Percentiles rank a stretch among this genome's conserved stretches.
phyloP scores from a whole-genome alignment of 805 yeast genomes.

The Jamesozyma lodderae region DNA sequence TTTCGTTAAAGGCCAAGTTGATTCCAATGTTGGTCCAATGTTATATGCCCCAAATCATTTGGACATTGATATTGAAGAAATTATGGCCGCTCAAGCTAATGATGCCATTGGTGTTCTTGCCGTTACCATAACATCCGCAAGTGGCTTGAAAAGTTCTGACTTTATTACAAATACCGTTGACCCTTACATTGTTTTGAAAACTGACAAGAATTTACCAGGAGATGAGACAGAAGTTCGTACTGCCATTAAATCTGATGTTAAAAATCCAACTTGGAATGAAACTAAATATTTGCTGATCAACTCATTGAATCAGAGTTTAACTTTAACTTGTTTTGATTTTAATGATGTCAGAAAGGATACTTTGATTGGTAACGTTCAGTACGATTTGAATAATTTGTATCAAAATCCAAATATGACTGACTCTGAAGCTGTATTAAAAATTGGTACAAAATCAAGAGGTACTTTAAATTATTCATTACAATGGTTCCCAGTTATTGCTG shows the following conservation, averaged over 20 bases:
- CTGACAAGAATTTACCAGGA: slow-evolving; percentile 37
- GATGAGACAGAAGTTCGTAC: slow-evolving; percentile 39
- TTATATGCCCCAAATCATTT: slow-evolving; percentile 74
- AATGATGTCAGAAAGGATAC: slow-evolving; percentile 48
- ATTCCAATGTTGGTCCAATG: slow-evolving; percentile 66
- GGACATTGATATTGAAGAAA: slow-evolving; percentile 65
- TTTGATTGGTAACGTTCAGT: slow-evolving; percentile 40
- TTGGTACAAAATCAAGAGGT: slow-evolving; percentile 46
- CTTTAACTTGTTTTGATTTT: slow-evolving; percentile 47
- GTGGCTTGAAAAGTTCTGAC: slow-evolving; percentile 36
- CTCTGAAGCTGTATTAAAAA: slow-evolving; percentile 23
- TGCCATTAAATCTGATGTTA: slow-evolving; percentile 46
- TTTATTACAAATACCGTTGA: slow-evolving; percentile 38
- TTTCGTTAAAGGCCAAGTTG: slow-evolving; percentile 61
- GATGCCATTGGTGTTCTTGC: slow-evolving; percentile 67
- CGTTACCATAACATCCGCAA: slow-evolving; percentile 49
- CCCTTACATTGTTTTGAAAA: slow-evolving; percentile 47
- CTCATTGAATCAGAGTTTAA: slow-evolving; percentile 47
- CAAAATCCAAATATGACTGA: slow-evolving; percentile 37
- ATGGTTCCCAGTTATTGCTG: slow-evolving; percentile 31
- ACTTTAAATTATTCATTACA: slow-evolving; percentile 45
- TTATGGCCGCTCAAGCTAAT: slow-evolving; percentile 52
- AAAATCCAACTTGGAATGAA: slow-evolving; percentile 59
- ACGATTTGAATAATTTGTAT: slow-evolving; percentile 50
- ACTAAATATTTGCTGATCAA: slow-evolving; percentile 51